phyloP scores from a whole-genome alignment of 2,329 filamentous ascomycete species.

The Fusarium foetens region DNA sequence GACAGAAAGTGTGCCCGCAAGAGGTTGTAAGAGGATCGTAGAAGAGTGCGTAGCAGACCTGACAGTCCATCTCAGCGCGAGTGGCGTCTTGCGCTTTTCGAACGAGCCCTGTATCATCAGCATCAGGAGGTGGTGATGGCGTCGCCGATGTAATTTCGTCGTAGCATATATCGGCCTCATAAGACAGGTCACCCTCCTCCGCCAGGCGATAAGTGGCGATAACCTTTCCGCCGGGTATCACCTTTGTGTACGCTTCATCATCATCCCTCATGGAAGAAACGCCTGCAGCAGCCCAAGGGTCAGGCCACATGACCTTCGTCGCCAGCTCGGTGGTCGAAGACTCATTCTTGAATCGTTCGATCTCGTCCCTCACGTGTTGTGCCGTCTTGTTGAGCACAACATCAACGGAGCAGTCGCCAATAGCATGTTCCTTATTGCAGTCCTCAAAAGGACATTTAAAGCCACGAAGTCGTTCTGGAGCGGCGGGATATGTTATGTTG shows the following conservation, averaged over 20 bases:
- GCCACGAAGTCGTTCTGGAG: constrained; percentile 71
- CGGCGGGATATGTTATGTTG: constrained; percentile 81
- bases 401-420: constrained; percentile 80
- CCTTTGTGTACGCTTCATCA: constrained; percentile 42
- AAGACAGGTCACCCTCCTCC: constrained; percentile 67
- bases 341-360: constrained; percentile 55
- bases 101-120: constrained; percentile 51
- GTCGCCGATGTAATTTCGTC: constrained; percentile 40
- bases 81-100: constrained; percentile 68
- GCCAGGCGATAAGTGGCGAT: constrained; percentile 74
- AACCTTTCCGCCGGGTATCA: constrained; percentile 67
- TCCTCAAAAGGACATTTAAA: constrained; percentile 77
- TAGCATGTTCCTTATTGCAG: constrained; percentile 77
- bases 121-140: constrained; percentile 41
- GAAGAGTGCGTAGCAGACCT: constrained; percentile 86
- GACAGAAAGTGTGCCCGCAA: constrained; percentile 92
- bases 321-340: constrained; percentile 42
- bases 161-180: constrained; percentile 66
- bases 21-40: constrained; percentile 84
- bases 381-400: constrained; percentile 80
- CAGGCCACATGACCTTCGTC: constrained; percentile 51
- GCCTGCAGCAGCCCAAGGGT: constrained; percentile 55
- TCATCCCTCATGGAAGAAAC: constrained; percentile 53
- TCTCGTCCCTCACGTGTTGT: constrained; percentile 65
- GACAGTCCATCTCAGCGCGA: constrained; percentile 82